A percentile compares a stretch with the other conserved stretches of the same genome.
Evolutionary conservation across 495 filamentous ascomycete species (phyloP).

Genomic region (Peziza echinospora): DNA sequence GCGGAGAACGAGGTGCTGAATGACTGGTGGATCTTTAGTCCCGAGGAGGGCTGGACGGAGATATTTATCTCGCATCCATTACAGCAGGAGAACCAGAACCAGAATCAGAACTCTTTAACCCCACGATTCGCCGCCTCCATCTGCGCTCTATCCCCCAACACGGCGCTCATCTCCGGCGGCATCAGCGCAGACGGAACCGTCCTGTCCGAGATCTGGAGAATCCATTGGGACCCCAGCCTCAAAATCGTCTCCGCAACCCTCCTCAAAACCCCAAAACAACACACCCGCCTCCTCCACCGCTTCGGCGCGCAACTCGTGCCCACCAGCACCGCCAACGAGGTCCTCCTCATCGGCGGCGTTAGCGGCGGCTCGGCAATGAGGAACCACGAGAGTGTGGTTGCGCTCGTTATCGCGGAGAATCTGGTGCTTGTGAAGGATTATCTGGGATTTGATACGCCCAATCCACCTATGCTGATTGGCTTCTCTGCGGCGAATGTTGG

Average conservation of each 20-base stretch:
- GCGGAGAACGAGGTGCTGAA: slow-evolving; percentile 31
- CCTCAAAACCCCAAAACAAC: background rate
- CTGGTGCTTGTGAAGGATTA: slow-evolving; percentile 9
- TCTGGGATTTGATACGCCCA: slow-evolving; percentile 6
- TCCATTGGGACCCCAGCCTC: background rate
- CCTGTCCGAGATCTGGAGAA: slow-evolving; percentile 16
- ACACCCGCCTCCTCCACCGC: slow-evolving; percentile 9
- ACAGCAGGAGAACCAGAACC: too few species aligned
- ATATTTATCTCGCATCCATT: background rate
- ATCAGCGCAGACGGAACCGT: slow-evolving; percentile 15
- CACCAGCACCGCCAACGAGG: slow-evolving; percentile 7
- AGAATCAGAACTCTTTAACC: background rate
- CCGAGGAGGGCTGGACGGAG: background rate
- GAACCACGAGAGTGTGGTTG: slow-evolving; percentile 13
- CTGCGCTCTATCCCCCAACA: background rate
- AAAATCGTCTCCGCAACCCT: background rate
- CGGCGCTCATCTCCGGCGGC: slow-evolving; percentile 12
- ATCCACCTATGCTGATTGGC: slow-evolving; percentile 44
- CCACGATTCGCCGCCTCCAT: background rate
- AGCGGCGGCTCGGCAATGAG: slow-evolving; percentile 11
- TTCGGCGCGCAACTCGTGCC: slow-evolving; percentile 16
- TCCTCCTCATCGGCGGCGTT: slow-evolving; percentile 15
- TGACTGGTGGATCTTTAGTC: slow-evolving; percentile 28
- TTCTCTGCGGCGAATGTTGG: slow-evolving; percentile 25
- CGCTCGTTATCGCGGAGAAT: slow-evolving; percentile 13